Base-by-base conservation (phyloP, 306 rosid species). In the Cicer pinnatifidum region DNA sequence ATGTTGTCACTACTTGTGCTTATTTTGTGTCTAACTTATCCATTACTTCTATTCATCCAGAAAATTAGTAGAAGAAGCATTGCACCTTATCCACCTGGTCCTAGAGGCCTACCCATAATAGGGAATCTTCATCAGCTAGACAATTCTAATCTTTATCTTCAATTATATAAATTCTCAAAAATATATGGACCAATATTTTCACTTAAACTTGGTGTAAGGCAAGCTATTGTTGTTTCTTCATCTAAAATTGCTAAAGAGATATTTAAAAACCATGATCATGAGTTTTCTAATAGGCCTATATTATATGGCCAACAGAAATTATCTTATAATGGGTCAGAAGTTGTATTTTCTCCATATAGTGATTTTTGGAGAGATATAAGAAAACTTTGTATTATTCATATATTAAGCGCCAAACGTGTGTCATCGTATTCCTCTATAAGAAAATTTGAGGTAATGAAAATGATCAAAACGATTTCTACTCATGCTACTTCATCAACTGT, bases 41-140 rank as follows among this genome's bases (percentile, higher is more conserved):
- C 52, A 11, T 8, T 51, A 10, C n/a, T 20, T 28, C 12, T 12
- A 0, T 60, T 57, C 16, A 33, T 54, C 20, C 41, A 10, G 4
- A 47, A 23, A 15, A 7, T 3, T 11, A 64, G 3, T 51, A 63
- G 10, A 1, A 3, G 5, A 2, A 73, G 19, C 7, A 66, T n/a
- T 5, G 9, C 52, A 11, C 8, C 48, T 23, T 19, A 7, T 38
- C 81, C 84, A 35, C 87, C 89, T 9, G 65, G 82, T 64, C 91
- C 87, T 50, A 82, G 67, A 41, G 82, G 81, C 20, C 84, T 85
- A 59, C 91, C 91, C 5, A 67, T 84, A 23, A 69, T 82, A 0
- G 86, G 89, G 3, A 85, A 87, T 58, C 69, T 87, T 53, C 89
- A 80, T 80, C 87, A 75, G 6, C 72, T 86, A 16, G 71, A 85